Conservation (phyloP, 2,329 filamentous ascomycete species). For the Chaetothyriales sp. region DNA sequence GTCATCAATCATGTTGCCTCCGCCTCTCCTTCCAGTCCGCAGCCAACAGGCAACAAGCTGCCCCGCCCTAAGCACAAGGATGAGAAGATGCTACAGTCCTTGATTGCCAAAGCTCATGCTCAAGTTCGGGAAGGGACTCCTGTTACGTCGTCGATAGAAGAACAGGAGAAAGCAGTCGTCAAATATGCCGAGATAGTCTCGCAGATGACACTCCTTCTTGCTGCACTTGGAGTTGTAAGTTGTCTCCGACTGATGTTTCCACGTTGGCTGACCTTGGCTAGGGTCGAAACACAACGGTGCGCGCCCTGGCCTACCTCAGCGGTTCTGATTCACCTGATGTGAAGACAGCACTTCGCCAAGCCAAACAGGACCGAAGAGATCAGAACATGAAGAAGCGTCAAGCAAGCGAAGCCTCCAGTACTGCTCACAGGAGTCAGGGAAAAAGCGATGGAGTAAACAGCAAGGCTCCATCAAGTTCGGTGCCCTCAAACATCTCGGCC, state of each 20-base stretch:
- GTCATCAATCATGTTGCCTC: not conserved
- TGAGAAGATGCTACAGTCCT: not conserved
- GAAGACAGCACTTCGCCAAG: not conserved
- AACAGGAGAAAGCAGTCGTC: not conserved
- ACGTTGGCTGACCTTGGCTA: not conserved
- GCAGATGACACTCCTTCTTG: not conserved
- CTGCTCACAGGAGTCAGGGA: not conserved
- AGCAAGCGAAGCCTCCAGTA: not conserved
- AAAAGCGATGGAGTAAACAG: not conserved
- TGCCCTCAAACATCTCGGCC: not conserved
- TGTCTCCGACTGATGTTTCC: not conserved
- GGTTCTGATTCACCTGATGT: not conserved
- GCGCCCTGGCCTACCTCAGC: not conserved
- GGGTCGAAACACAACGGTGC: not conserved
- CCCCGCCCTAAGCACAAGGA: not conserved
- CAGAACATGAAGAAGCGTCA: not conserved
- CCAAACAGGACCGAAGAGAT: not conserved
- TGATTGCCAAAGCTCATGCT: not conserved
- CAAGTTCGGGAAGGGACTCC: not conserved
- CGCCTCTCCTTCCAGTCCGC: not conserved
- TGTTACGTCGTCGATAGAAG: not conserved
- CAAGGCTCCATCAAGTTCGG: not conserved
- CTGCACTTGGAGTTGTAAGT: not conserved
- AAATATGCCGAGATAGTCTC: not conserved
- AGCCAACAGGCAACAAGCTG: not conserved